Conservation (phyloP, 1,284 basidiomycete species). For the Pyrrhoderma lamaoense region DNA sequence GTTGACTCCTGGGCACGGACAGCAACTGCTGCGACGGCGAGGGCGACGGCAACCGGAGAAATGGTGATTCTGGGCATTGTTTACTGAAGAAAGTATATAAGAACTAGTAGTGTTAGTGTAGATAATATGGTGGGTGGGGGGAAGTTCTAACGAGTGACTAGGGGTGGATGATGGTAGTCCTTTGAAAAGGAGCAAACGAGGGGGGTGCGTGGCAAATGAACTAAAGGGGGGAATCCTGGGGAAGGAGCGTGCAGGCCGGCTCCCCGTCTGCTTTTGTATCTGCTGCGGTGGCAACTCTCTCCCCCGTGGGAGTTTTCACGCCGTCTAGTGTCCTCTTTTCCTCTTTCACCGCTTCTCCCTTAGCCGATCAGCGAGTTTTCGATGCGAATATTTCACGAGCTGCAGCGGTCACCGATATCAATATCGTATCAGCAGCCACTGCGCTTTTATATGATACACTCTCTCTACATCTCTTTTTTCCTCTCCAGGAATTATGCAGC, state of each 20-base stretch:
- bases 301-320: too few relatives aligned
- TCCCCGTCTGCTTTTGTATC: too few relatives aligned
- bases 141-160: neutral
- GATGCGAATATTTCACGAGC: too few relatives aligned
- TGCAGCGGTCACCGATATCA: too few relatives aligned
- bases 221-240: constrained; percentile 3
- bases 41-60: constrained; percentile 34
- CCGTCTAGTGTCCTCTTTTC: too few relatives aligned
- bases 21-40: constrained; percentile 28
- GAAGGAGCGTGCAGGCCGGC: neutral
- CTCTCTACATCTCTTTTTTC: too few relatives aligned
- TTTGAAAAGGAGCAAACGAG: constrained; percentile 2
- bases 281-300: too few relatives aligned
- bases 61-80: constrained; percentile 39
- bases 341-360: too few relatives aligned
- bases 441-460: too few relatives aligned
- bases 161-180: constrained; percentile 1
- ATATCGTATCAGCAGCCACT: too few relatives aligned
- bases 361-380: too few relatives aligned
- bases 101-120: neutral
- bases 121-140: neutral
- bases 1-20: constrained; percentile 27
- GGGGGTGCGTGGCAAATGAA: neutral
- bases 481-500: too few relatives aligned
- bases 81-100: constrained; percentile 13